Evolutionary conservation across 2,329 filamentous ascomycete species (phyloP), one percentile per base, ranked within the genome.

Genomic region (Seiridium cupressi): DNA sequence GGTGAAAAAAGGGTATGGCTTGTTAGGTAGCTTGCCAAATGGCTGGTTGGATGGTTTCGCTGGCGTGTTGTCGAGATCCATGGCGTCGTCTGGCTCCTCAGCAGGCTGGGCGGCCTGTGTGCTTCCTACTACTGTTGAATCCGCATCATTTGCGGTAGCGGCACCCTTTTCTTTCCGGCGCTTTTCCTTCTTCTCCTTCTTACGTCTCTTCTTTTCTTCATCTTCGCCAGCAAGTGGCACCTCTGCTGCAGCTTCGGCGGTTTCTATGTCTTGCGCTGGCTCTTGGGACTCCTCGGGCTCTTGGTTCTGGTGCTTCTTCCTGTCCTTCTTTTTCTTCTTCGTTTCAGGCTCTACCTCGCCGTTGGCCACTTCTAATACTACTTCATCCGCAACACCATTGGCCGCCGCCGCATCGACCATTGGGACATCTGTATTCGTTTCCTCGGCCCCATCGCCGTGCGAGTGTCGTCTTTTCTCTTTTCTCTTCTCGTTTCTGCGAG

Each of bases 1-100:
- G 35, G 87, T 85, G 72, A 88, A 87, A 76, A 96, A 94, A 13
- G 93, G 90, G 49, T 89, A 90, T 64, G 74, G 77, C 55, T 74
- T 74, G 60, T 76, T 71, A 55, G 75, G 64, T 32, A 77, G 76
- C 34, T 66, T 54, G 56, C 77, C 73, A 60, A 76, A 70, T 48
- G 72, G 68, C 40, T 77, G 73, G 64, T 75, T 36, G 68, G 66
- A 48, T 72, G 69, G 35, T 26, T 36, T 40, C 5, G 26, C 62
- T 55, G 72, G 66, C 36, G 61, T 64, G n/a, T 62, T 65, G 60
- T 79, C 74, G 58, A 79, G 65, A 31, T 81, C 77, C 73, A 81
- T 79, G 35, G 69, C 69, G 53, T 78, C 72, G 58, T 73, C 63
- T 59, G 38, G 44, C 51, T 65, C 53, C 11, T 55, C 53, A 18